Evolutionary conservation across 768 basidiomycete species (phyloP).

Genomic region (Tulasnella sp.): DNA sequence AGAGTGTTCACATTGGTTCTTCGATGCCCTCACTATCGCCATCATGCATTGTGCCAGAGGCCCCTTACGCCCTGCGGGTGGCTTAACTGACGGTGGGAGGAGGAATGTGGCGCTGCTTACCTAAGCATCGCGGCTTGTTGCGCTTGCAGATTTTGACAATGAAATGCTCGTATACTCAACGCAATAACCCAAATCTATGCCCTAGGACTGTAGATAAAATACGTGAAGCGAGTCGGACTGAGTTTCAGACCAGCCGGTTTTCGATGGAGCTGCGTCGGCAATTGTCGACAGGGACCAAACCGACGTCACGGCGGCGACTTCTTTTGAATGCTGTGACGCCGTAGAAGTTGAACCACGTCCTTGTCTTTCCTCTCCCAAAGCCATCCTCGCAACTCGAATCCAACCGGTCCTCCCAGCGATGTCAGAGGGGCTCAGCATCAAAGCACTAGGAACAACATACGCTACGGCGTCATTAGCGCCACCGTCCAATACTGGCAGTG

Average conservation of each 20-base stretch:
- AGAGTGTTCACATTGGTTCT: too few species aligned
- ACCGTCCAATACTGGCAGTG: not conserved
- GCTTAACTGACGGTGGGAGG: too few species aligned
- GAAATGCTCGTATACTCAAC: not conserved
- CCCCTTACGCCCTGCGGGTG: too few species aligned
- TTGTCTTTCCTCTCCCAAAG: not conserved
- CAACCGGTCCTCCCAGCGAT: not conserved
- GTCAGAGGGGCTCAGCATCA: slow-evolving; percentile 23
- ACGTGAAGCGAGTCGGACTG: not conserved
- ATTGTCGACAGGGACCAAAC: not conserved
- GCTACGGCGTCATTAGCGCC: slow-evolving; percentile 11
- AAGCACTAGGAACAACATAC: slow-evolving; percentile 17
- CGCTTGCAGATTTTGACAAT: too few species aligned
- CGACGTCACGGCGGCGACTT: slow-evolving; percentile 9
- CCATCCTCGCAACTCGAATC: not conserved
- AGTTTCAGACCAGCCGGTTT: not conserved
- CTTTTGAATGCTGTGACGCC: slow-evolving; percentile 4
- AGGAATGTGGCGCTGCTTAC: too few species aligned
- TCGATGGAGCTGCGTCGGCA: not conserved
- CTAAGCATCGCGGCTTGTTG: too few species aligned
- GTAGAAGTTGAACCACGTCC: not conserved
- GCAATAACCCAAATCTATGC: not conserved
- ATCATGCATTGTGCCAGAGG: too few species aligned
- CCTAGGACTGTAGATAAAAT: not conserved
- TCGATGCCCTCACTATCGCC: too few species aligned